Evolutionary conservation across 352 stramenopile genomes (phyloP).

Genomic region (Pythium utonaiense): DNA sequence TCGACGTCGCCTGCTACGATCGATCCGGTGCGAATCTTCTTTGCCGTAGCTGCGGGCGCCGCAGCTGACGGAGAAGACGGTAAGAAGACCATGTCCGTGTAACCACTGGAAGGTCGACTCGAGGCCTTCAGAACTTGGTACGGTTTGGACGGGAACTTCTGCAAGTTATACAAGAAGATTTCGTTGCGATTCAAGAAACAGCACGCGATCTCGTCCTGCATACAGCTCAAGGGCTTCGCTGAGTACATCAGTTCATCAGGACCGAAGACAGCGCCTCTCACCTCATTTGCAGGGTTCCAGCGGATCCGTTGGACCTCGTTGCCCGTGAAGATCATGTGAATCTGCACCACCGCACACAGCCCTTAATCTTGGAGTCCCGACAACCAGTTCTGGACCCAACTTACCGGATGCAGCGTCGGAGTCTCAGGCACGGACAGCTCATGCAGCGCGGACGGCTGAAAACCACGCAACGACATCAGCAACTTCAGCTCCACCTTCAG

Average conservation of each 20-base stretch:
- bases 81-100: conserved; percentile 75
- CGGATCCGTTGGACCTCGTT: conserved; percentile 70
- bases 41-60: not conserved
- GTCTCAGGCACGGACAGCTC: too few relatives aligned
- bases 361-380: too few relatives aligned
- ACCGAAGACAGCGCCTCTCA: conserved; percentile 10
- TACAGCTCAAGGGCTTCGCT: too few relatives aligned
- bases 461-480: too few relatives aligned
- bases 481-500: too few relatives aligned
- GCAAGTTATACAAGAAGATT: conserved; percentile 69
- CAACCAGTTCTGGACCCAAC: too few relatives aligned
- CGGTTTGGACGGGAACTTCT: conserved; percentile 65
- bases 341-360: conserved; percentile 28
- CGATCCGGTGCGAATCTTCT: conserved; percentile 9
- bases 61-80: not conserved
- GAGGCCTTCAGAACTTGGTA: conserved; percentile 56
- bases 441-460: too few relatives aligned
- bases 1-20: conserved; percentile 65
- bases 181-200: conserved; percentile 73
- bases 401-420: not conserved
- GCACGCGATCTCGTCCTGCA: conserved; percentile 78
- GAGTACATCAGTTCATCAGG: too few relatives aligned
- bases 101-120: conserved; percentile 67
- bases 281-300: conserved; percentile 74
- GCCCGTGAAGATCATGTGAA: conserved; percentile 70